Percentiles rank a stretch among this genome's conserved stretches.
phyloP scores from a whole-genome alignment of 805 yeast genomes.

The Hanseniaspora lachancei region DNA sequence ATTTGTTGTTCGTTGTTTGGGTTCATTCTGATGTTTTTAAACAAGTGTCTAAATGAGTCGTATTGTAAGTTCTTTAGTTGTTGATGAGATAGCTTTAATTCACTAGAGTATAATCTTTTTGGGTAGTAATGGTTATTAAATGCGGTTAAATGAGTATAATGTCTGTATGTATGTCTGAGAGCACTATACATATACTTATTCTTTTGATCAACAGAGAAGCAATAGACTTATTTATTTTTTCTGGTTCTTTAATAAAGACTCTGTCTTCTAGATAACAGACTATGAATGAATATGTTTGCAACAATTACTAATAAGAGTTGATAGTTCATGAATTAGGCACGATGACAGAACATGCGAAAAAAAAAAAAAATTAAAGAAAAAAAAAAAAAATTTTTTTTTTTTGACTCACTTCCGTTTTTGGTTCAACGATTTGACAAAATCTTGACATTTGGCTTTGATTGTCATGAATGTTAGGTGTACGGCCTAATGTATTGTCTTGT shows the following conservation, averaged over 20 bases:
- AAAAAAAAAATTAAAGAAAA: too few relatives aligned
- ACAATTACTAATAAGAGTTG: too few relatives aligned
- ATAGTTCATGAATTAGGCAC: too few relatives aligned
- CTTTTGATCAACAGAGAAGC: not conserved
- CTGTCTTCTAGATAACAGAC: too few relatives aligned
- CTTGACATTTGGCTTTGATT: too few relatives aligned
- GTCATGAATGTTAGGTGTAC: too few relatives aligned
- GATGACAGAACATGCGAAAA: too few relatives aligned
- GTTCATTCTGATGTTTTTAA: conserved; percentile 7
- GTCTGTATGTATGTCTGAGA: not conserved
- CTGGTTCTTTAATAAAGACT: not conserved
- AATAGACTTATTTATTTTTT: not conserved
- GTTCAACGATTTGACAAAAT: too few relatives aligned
- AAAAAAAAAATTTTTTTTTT: too few relatives aligned
- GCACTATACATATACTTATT: not conserved
- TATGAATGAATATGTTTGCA: too few relatives aligned
- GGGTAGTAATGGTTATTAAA: not conserved
- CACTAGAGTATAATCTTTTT: not conserved
- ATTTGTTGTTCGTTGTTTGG: conserved; percentile 8
- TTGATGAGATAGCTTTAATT: not conserved
- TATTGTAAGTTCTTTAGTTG: conserved; percentile 2
- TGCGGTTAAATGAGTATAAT: not conserved
- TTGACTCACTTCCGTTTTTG: too few relatives aligned
- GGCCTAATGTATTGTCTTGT: too few relatives aligned
- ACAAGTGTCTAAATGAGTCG: conserved; percentile 1